Evolutionary conservation across 208 protist species (phyloP), one percentile per base, ranked within the genome.

Genomic region (Leishmania tropica): DNA sequence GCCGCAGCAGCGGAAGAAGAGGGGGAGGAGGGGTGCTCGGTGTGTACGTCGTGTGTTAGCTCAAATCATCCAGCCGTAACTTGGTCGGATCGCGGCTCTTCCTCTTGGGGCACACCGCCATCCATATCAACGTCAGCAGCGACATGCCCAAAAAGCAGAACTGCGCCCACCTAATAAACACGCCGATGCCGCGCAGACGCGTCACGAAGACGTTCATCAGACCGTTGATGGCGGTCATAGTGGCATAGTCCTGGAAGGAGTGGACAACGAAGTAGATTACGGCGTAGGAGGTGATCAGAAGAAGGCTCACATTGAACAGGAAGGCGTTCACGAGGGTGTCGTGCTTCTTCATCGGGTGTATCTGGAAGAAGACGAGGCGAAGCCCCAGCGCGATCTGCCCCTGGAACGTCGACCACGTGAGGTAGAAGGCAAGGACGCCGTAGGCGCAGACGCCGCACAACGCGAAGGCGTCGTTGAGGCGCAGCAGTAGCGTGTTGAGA

Each of bases 241-340:
- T 80, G 48, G 95, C 94, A 85, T 99, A 99, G 48, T 87, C 78
- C 54, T 87, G 77, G 78, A 99, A 99, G 62, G 93, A 95, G 28
- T 85, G 74, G 45, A 95, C 88, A 79, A 89, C 95, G 75, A 99
- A 98, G 81, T 96, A 92, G 42, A 98, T 84, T 28, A 99, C 92
- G 60, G 95, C 87, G 47, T 98, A 93, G 31, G 94, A 93, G 45
- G 92, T 96, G 71, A 99, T 90, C 31, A 99, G 85, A 58, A 99
- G 95, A 24, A 99, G 83, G 45, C 90, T 90, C 28, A 89, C 87
- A 88, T 99, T 99, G 90, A 99, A 99, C 0, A 99, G 81, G 71
- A 99, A 99, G 40, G 96, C 85, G 84, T 98, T 98, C 85, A 99
- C 96, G 58, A 99, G 90, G 13, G 98, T 99, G 73, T 88, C 95